Evolutionary conservation across 805 yeast species (phyloP), one percentile per base, ranked within the genome.

Genomic region (Zygosaccharomyces kombuchaensis): DNA sequence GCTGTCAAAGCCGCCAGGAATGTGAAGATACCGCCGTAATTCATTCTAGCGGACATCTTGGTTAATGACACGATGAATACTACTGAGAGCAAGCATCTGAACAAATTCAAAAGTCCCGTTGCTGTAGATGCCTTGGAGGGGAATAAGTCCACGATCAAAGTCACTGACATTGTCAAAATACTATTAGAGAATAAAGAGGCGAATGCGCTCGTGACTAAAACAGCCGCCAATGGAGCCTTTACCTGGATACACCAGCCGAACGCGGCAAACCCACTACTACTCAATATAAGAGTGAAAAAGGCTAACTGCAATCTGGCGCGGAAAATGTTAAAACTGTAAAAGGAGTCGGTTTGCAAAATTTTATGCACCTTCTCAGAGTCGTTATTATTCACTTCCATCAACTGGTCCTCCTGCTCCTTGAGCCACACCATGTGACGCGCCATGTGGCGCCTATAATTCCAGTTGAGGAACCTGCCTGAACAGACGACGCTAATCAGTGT

Each of bases 11-110:
- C 81, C 2, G 82, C 81, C 72, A 86, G 64, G n/a, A 88, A 70
- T 0, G 95, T 81, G 57, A 81, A 87, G 1, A 86, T 76, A 13
- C 96, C 93, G 1, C 96, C 96, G 9, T 77, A 64, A 0, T 78
- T 78, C 77, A 89, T 70, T 0, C 67, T 49, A 0, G 46, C 44
- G 10, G 72, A 69, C 91, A 89, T 84, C 40, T 67, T 72, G 16
- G 79, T 74, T 16, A 87, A 69, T 2, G 80, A 81, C 0, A 86
- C 93, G 16, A 84, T 73, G 35, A 84, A 80, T 1, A 78, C 73
- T 0, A 95, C 95, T 25, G 83, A 82, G 39, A 79, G 56, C n/a
- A 77, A 69, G 59, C 96, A 89, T 54, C 96, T 70, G 17, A 80
- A 72, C 23, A 88, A 66, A 58, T 89, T 89, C 51, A 83, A 71